These are phyloP conservation scores for Laguncularia racemosa DNA, from an alignment of 345 rosid genomes.

Conservation along the genomic window DNA sequence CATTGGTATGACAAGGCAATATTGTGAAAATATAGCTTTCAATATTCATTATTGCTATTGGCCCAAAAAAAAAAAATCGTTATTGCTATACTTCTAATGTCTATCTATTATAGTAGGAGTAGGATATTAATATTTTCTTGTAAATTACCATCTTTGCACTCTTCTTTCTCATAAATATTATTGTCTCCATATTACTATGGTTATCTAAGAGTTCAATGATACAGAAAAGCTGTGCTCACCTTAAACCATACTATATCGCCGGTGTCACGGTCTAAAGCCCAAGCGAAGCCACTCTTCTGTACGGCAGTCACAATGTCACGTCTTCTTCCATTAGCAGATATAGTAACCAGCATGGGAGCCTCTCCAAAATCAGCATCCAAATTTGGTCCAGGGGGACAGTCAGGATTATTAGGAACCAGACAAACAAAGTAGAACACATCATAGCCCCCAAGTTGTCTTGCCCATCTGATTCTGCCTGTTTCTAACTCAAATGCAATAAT, in stretches of 20 bases:
- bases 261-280: conserved; percentile 36
- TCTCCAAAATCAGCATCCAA: conserved; percentile 49
- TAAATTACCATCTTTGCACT: too few relatives aligned
- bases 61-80: too few relatives aligned
- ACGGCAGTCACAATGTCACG: conserved; percentile 24
- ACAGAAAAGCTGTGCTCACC: conserved; percentile 10
- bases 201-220: background rate
- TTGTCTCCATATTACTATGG: too few relatives aligned
- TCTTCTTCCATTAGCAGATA: conserved; percentile 8
- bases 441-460: conserved; percentile 33
- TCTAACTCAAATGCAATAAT: conserved; percentile 23
- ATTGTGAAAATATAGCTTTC: too few relatives aligned
- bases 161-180: too few relatives aligned
- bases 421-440: conserved; percentile 36
- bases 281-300: conserved; percentile 42
- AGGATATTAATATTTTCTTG: too few relatives aligned
- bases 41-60: too few relatives aligned
- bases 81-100: too few relatives aligned
- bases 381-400: conserved; percentile 45
- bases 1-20: too few relatives aligned
- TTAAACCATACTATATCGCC: conserved; percentile 33
- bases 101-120: too few relatives aligned
- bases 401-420: conserved; percentile 31
- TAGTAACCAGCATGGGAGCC: conserved; percentile 30
- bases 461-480: conserved; percentile 26